These are phyloP conservation scores for Thermothelomyces thermophilus DNA, from an alignment of 2,329 filamentous ascomycete genomes.

Conservation along the genomic window DNA sequence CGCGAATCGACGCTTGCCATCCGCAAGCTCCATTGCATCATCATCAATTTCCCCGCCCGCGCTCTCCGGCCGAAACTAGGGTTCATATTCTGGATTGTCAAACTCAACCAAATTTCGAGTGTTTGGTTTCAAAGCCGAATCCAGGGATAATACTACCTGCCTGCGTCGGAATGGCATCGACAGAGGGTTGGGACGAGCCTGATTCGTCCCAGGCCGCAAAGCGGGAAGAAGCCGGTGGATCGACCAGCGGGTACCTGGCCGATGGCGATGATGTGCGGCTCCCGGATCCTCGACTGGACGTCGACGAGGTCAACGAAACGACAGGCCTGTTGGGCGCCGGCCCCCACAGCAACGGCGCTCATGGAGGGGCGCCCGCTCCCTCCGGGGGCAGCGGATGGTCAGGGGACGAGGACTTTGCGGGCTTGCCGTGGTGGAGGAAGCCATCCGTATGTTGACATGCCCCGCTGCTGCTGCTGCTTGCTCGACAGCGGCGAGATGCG, in stretches of 20 bases:
- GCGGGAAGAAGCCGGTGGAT: neutral
- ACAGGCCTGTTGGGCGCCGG: slow-evolving; percentile 34
- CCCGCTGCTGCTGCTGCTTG: neutral
- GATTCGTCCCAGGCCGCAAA: neutral
- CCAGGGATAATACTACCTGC: neutral
- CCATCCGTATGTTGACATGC: slow-evolving; percentile 48
- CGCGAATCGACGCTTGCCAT: no score
- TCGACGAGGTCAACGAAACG: slow-evolving; percentile 12
- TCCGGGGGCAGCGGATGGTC: slow-evolving; percentile 36
- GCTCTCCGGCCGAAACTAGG: no score
- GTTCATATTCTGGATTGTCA: no score
- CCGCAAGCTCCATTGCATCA: no score
- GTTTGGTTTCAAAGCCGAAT: no score
- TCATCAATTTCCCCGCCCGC: no score
- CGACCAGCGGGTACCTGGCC: neutral
- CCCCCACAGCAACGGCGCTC: slow-evolving; percentile 10
- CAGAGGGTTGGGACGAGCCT: neutral
- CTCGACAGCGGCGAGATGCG: neutral
- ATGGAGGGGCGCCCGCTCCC: slow-evolving; percentile 11
- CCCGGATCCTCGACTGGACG: neutral
- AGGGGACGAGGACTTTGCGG: slow-evolving; percentile 51
- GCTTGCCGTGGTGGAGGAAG: slow-evolving; percentile 54
- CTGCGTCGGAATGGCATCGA: neutral
- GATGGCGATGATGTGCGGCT: neutral
- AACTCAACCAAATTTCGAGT: no score